phyloP scores from a whole-genome alignment of 2,329 filamentous ascomycete species.

The Colletotrichum sp. region DNA sequence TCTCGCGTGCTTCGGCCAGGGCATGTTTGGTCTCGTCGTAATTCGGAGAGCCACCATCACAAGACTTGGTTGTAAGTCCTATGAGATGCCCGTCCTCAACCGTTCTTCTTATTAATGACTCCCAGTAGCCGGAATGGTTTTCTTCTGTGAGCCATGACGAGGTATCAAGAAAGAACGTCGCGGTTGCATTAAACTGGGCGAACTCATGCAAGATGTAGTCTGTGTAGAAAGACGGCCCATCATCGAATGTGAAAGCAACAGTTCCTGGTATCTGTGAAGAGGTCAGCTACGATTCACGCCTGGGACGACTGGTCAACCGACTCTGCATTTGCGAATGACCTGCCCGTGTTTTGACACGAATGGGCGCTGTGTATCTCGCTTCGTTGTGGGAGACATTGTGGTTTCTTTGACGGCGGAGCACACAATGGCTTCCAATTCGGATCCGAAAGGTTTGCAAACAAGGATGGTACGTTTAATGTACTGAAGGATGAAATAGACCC shows the following conservation, averaged over 20 bases:
- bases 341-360: background rate
- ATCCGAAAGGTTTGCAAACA: background rate
- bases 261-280: background rate
- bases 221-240: background rate
- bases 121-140: background rate
- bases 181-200: background rate
- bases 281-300: background rate
- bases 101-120: background rate
- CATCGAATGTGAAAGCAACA: background rate
- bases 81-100: background rate
- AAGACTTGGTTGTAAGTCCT: background rate
- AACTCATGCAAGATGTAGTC: background rate
- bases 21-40: background rate
- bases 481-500: background rate
- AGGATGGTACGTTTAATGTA: background rate
- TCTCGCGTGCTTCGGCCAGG: background rate
- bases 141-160: background rate
- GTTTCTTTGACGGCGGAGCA: background rate
- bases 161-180: background rate
- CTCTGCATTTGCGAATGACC: background rate
- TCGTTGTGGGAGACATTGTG: background rate
- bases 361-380: background rate
- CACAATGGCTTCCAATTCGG: background rate
- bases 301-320: background rate
- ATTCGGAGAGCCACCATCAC: background rate